Conservation (phyloP, 768 basidiomycete genomes). For the Rhodotorula toruloides region DNA sequence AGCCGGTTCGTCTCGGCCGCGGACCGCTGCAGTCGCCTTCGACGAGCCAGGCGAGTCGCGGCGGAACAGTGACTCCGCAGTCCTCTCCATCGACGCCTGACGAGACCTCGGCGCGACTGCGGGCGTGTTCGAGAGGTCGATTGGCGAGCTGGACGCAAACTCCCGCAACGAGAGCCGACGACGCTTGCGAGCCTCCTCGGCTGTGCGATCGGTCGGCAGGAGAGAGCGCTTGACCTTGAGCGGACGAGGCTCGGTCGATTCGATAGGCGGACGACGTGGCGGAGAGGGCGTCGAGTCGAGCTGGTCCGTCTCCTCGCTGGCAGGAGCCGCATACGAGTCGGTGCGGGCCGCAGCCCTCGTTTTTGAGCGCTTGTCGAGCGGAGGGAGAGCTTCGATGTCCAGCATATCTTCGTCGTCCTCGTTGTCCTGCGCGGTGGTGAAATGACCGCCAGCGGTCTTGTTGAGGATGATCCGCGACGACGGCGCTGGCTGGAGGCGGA, state of each 20-base stretch:
- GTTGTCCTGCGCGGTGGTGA: background rate
- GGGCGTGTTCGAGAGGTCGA: background rate
- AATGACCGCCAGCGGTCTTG: background rate
- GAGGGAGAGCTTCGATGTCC: background rate
- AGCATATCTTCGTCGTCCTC: background rate
- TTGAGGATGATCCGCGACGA: constrained; percentile 7
- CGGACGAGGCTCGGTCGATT: background rate
- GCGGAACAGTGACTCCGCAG: background rate
- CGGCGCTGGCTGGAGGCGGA: constrained; percentile 3
- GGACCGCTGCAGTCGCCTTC: no score
- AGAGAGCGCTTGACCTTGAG: background rate
- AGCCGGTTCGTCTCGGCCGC: no score
- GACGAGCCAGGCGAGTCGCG: no score
- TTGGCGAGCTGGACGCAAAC: constrained; percentile 16
- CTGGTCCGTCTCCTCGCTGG: constrained; percentile 4
- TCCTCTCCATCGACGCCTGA: no score
- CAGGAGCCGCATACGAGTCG: background rate
- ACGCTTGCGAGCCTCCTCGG: no score
- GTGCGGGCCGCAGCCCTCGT: background rate
- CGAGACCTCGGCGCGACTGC: background rate
- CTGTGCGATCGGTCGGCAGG: no score
- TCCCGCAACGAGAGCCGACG: background rate
- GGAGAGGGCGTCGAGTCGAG: background rate
- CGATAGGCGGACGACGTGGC: background rate
- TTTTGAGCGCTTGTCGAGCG: background rate